A percentile compares a stretch with the other conserved stretches of the same genome.
phyloP scores from a whole-genome alignment of 345 rosid species.

The Salix dunnii region DNA sequence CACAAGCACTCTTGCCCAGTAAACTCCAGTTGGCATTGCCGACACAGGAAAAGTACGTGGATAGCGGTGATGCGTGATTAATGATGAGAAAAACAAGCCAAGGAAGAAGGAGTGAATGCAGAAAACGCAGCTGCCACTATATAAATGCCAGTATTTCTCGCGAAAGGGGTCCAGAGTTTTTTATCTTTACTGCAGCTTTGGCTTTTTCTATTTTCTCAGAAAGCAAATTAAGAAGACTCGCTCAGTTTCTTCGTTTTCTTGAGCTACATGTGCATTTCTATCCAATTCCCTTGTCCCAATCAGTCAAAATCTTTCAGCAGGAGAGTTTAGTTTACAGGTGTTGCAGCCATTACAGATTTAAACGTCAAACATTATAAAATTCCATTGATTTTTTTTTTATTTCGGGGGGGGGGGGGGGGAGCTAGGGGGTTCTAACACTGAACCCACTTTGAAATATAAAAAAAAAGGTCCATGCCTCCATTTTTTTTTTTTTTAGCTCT shows the following conservation, averaged over 20 bases:
- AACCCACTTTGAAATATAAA: not conserved
- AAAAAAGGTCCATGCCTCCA: not conserved
- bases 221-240: not conserved
- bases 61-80: not conserved
- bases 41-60: not conserved
- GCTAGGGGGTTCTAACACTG: too few species aligned
- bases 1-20: not conserved
- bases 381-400: too few species aligned
- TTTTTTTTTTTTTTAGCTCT: not conserved
- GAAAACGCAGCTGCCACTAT: too few species aligned
- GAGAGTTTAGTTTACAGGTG: not conserved
- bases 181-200: too few species aligned
- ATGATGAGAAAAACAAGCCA: not conserved
- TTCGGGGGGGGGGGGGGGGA: too few species aligned
- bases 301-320: not conserved
- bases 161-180: too few species aligned
- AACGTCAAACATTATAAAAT: too few species aligned
- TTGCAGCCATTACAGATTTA: too few species aligned
- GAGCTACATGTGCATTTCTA: not conserved
- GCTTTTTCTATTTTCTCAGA: too few species aligned
- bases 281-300: not conserved
- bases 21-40: not conserved
- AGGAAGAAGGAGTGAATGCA: not conserved
- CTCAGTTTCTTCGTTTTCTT: not conserved
- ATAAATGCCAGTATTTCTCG: not conserved